Conservation (phyloP, 768 basidiomycete species). For the Mycena haematopus region DNA sequence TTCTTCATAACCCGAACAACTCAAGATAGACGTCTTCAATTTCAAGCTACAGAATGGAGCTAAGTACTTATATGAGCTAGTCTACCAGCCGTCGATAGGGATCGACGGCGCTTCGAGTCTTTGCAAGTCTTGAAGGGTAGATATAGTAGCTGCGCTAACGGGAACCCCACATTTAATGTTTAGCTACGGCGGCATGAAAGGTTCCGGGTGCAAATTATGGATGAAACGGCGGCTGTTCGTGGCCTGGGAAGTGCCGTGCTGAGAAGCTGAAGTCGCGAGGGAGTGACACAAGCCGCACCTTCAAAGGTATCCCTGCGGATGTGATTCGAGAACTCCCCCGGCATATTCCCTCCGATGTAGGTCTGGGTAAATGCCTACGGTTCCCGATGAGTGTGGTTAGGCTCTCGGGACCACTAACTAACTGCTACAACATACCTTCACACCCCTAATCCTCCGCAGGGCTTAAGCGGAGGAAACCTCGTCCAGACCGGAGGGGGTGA, state of each 20-base stretch:
- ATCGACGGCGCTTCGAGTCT: not conserved
- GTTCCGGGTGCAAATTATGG: not conserved
- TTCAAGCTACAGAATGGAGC: no score
- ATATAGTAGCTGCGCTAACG: not conserved
- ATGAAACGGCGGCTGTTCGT: conserved; percentile 9
- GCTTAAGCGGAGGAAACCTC: not conserved
- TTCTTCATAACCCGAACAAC: no score
- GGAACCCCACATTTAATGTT: conserved; percentile 17
- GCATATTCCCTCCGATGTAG: conserved; percentile 8
- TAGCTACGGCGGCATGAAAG: conserved; percentile 21
- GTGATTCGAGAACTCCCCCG: not conserved
- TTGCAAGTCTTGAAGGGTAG: not conserved
- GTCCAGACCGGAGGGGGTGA: conserved; percentile 4
- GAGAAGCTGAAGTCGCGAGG: conserved; percentile 18
- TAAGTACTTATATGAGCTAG: no score
- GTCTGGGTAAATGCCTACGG: not conserved
- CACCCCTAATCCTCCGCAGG: not conserved
- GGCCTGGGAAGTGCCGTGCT: conserved; percentile 19
- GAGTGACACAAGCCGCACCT: not conserved
- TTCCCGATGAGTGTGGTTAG: conserved; percentile 10
- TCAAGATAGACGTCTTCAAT: no score
- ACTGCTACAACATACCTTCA: not conserved
- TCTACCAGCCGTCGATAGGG: conserved; percentile 1
- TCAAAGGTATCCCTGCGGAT: conserved; percentile 5
- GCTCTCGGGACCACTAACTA: not conserved